Conservation (phyloP, 495 filamentous ascomycete species). For the Neurospora sp. region DNA sequence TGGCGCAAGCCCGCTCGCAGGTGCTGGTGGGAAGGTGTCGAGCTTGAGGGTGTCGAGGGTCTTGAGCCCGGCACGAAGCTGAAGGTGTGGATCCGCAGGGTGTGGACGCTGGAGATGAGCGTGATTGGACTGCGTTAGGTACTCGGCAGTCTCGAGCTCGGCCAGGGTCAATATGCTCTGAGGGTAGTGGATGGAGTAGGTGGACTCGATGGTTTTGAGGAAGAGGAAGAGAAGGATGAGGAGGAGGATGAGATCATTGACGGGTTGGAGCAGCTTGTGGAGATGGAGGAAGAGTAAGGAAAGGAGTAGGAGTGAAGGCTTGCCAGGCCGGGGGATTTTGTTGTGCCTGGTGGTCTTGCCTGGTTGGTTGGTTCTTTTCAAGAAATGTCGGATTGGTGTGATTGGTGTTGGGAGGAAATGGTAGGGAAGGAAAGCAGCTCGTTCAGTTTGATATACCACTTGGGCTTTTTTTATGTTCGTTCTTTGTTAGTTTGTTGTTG, state of each 20-base stretch:
- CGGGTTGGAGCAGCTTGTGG: neutral
- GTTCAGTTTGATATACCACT: neutral
- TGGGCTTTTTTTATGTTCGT: neutral
- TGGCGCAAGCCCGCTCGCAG: constrained; percentile 94
- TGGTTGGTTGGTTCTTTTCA: neutral
- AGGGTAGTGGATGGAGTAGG: neutral
- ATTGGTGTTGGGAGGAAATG: neutral
- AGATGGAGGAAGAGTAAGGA: neutral
- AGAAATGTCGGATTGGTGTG: neutral
- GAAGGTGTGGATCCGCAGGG: constrained; percentile 95
- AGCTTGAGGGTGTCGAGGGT: constrained; percentile 80
- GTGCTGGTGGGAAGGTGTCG: constrained; percentile 99
- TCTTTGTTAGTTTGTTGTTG: neutral
- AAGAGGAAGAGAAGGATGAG: neutral
- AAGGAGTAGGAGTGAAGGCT: neutral
- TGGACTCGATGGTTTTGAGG: neutral
- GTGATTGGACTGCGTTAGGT: constrained; percentile 73
- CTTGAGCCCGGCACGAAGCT: constrained; percentile 65
- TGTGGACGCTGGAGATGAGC: constrained; percentile 99
- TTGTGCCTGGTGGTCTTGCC: neutral
- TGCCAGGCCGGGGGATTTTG: neutral
- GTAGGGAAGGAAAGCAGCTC: neutral
- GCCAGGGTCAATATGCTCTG: neutral
- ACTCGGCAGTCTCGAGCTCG: neutral
- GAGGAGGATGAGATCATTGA: neutral